Evolutionary conservation across 108 stramenopile genomes (phyloP), one percentile per base, ranked within the genome.

Genomic region (Fragilaria radians): DNA sequence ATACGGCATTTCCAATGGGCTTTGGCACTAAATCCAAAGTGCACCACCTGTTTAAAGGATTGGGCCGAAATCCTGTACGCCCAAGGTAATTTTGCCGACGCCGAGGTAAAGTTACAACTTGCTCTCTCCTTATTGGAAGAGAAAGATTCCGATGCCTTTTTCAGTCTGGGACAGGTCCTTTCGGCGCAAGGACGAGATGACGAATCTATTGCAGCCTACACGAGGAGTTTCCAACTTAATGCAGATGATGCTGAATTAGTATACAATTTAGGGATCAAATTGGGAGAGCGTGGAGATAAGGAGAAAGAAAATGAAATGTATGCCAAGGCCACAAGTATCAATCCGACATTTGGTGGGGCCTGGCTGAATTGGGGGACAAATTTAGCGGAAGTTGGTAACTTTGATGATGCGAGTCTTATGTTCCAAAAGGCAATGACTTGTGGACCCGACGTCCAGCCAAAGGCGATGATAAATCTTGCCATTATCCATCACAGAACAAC

Each of bases 21-120:
- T 1, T 61, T 83, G 19, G 78, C 71, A 1, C 26, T 83, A 9
- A 80, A 79, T 56, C 70, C 73, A 27, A 79, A 67, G 32, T 83
- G 82, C 45, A 76, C 74, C 1, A 83, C 82, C 21, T 84, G 83
- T 61, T 50, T 77, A 46, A 84, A 78, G 60, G 82, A 80, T 70
- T 77, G 77, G 76, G 70, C 75, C 21, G 82, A 83, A 55, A 64
- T 80, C 32, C 48, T 70, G 18, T 34, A 71, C n/a, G 62, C 65
- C 0, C 74, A 70, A 46, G 71, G 70, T 54, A 34, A 64, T 1
- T 74, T 70, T 52, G 54, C 9, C 1, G 69, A 72, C 33, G 79
- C 83, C 0, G 79, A 80, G 57, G 42, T 33, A 42, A 68, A 59
- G 52, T 68, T 84, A 26, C 62, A 67, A 9, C 21, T 52, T 25